Conservation (phyloP, 164 flowering plant genomes). For the Annona cherimola region DNA sequence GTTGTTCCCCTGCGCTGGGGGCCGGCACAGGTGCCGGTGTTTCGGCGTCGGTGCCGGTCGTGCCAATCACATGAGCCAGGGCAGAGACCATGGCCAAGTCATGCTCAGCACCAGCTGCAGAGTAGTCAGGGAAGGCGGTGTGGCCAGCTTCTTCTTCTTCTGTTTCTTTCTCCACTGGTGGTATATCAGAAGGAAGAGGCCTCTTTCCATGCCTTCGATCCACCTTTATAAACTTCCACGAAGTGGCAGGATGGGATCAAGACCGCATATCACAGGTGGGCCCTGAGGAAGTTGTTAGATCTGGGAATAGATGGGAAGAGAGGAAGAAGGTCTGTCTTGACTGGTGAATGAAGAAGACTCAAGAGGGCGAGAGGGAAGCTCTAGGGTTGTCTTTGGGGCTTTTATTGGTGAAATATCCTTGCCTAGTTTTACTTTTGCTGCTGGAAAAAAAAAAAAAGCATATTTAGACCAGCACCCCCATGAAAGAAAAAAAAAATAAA, state of each 20-base stretch:
- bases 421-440: not conserved
- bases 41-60: constrained; percentile 6
- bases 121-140: constrained; percentile 26
- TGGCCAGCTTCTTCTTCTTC: constrained; percentile 35
- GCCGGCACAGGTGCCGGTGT: not conserved
- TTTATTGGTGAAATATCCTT: not conserved
- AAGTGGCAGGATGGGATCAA: not conserved
- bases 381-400: not conserved
- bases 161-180: constrained; percentile 36
- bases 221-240: constrained; percentile 1
- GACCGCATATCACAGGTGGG: not conserved
- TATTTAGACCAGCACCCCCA: not conserved
- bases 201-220: constrained; percentile 18
- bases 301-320: not conserved
- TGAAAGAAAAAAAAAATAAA: too few species aligned
- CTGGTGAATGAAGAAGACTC: not conserved
- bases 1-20: not conserved
- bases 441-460: not conserved
- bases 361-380: not conserved
- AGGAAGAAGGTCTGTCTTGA: not conserved
- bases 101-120: constrained; percentile 46
- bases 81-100: constrained; percentile 70
- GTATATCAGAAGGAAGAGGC: constrained; percentile 26
- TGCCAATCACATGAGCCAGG: constrained; percentile 56
- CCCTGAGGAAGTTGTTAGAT: not conserved